phyloP scores from a whole-genome alignment of 2,329 filamentous ascomycete genomes.

The Xylariaceae sp. region DNA sequence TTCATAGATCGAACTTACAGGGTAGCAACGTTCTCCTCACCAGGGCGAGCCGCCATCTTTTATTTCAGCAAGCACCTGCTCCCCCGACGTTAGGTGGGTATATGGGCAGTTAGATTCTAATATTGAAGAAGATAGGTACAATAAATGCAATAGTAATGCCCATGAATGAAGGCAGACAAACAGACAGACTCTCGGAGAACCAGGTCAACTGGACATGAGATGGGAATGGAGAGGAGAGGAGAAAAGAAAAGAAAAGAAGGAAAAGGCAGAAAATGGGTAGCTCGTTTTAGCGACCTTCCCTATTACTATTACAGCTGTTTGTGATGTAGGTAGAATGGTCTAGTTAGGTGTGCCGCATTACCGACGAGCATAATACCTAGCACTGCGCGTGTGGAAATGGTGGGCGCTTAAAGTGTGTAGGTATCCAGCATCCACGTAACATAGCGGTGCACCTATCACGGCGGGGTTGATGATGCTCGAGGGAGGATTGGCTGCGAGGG shows the following conservation, averaged over 20 bases:
- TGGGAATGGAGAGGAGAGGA: not conserved
- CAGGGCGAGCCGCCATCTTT: slow-evolving; percentile 40
- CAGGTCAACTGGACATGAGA: not conserved
- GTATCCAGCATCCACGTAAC: slow-evolving; percentile 23
- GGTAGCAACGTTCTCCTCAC: slow-evolving; percentile 44
- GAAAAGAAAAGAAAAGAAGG: not conserved
- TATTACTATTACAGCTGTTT: not conserved
- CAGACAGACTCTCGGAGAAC: not conserved
- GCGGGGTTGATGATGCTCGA: slow-evolving; percentile 22
- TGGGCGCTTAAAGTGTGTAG: slow-evolving; percentile 26
- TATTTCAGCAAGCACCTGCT: not conserved
- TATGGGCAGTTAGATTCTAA: not conserved
- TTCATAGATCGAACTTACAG: slow-evolving; percentile 33
- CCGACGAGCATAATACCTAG: not conserved
- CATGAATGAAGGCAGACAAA: not conserved
- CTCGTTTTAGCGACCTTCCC: not conserved
- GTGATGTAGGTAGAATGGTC: not conserved
- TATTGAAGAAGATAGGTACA: not conserved
- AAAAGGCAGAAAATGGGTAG: not conserved
- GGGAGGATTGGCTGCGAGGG: not conserved
- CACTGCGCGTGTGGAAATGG: not conserved
- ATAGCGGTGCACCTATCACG: slow-evolving; percentile 19
- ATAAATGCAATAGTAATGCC: not conserved
- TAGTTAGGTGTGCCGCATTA: not conserved
- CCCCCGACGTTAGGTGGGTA: not conserved